Conservation (phyloP, 345 rosid genomes). For the Eucalyptus lansdowneana region DNA sequence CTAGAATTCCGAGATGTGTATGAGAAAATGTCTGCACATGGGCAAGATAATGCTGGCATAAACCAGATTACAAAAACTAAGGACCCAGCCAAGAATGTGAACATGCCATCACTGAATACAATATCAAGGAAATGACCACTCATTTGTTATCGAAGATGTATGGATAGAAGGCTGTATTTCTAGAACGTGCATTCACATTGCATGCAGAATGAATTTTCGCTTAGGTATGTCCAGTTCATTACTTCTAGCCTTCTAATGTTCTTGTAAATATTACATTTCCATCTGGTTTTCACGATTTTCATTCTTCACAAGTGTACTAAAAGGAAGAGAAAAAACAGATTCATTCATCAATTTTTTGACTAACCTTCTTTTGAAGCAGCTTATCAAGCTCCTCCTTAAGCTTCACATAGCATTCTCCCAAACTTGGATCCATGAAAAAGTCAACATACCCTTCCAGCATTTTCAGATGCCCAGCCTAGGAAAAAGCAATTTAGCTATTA, state of each 20-base stretch:
- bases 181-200: not conserved
- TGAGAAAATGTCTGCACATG: not conserved
- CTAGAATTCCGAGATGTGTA: not conserved
- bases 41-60: not conserved
- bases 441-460: slow-evolving; percentile 91
- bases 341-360: not conserved
- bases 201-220: not conserved
- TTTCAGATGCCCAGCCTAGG: slow-evolving; percentile 85
- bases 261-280: not conserved
- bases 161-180: not conserved
- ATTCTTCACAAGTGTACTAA: not conserved
- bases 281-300: not conserved
- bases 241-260: not conserved
- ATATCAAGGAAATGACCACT: not conserved
- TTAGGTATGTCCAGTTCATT: not conserved
- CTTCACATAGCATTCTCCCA: slow-evolving; percentile 79
- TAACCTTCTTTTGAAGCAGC: slow-evolving; percentile 66
- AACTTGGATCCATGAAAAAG: slow-evolving; percentile 84
- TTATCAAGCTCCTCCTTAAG: slow-evolving; percentile 76
- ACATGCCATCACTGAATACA: not conserved
- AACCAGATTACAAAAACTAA: not conserved
- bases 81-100: not conserved
- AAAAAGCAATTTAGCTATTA: not conserved
- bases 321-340: not conserved
- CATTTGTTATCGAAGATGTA: not conserved